Evolutionary conservation across 192 early-diverging fungal species (phyloP).

Genomic region (Coemansia guatemalensis): DNA sequence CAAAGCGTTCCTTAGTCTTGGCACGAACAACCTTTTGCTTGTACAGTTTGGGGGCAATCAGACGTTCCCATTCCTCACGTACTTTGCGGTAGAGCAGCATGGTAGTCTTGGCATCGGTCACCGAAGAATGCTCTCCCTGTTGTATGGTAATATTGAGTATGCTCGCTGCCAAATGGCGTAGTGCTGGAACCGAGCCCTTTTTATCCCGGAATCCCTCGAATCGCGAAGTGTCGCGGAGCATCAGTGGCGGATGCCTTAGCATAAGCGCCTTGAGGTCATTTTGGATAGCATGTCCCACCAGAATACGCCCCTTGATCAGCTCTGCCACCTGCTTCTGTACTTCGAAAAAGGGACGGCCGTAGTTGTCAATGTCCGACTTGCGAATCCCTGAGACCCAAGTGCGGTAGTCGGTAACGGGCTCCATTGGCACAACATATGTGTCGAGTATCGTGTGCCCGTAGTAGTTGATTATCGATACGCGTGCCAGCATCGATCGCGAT

Average conservation of each 20-base stretch:
- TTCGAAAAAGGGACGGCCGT: conserved; percentile 68
- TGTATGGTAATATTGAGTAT: conserved; percentile 84
- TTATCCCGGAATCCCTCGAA: conserved; percentile 67
- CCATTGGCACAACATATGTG: conserved; percentile 77
- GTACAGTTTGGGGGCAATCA: conserved; percentile 40
- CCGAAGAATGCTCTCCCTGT: conserved; percentile 81
- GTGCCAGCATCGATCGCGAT: conserved; percentile 77
- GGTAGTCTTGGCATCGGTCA: conserved; percentile 84
- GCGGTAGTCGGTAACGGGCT: conserved; percentile 89
- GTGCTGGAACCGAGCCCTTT: conserved; percentile 59
- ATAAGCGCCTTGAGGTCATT: conserved; percentile 86
- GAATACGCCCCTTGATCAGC: conserved; percentile 78
- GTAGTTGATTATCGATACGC: conserved; percentile 93
- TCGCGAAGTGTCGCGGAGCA: conserved; percentile 81
- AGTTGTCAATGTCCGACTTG: conserved; percentile 60
- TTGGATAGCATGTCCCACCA: conserved; percentile 89
- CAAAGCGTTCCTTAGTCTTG: conserved; percentile 48
- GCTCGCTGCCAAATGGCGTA: conserved; percentile 74
- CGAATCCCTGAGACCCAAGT: conserved; percentile 92
- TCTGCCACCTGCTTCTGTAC: conserved; percentile 81
- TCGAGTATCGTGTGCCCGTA: conserved; percentile 86
- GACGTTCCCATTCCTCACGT: conserved; percentile 79
- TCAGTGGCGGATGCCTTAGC: conserved; percentile 73
- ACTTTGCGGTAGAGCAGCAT: conserved; percentile 88
- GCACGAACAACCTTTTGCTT: conserved; percentile 24